These are phyloP conservation scores for Casaregolazyma suthepensis DNA, from an alignment of 1,139 yeast genomes.

Conservation along the genomic window DNA sequence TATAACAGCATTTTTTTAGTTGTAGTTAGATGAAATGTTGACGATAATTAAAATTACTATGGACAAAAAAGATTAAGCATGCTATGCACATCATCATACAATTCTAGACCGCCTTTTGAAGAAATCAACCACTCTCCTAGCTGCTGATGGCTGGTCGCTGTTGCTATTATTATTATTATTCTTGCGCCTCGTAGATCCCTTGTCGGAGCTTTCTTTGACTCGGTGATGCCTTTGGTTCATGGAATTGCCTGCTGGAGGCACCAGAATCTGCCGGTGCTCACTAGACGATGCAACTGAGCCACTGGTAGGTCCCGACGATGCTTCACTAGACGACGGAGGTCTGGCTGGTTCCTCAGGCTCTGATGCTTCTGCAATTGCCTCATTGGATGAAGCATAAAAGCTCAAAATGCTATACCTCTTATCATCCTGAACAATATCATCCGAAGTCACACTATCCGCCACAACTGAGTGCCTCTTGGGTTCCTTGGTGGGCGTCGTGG, in stretches of 20 bases:
- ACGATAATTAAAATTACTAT: slow-evolving; percentile 1
- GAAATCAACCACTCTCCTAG: slow-evolving; percentile 32
- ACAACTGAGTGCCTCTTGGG: slow-evolving; percentile 9
- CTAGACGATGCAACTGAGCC: slow-evolving; percentile 8
- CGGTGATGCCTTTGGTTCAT: slow-evolving; percentile 23
- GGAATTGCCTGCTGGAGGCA: slow-evolving; percentile 22
- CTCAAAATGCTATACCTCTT: slow-evolving; percentile 25
- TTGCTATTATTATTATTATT: background rate
- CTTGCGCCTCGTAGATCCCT: slow-evolving; percentile 4
- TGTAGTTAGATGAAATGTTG: background rate
- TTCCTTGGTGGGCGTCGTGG: slow-evolving; percentile 6
- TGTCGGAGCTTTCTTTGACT: slow-evolving; percentile 7
- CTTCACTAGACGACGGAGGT: background rate
- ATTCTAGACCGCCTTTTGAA: slow-evolving; percentile 38
- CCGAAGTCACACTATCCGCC: background rate
- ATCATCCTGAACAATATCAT: slow-evolving; percentile 15
- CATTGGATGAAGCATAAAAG: slow-evolving; percentile 18
- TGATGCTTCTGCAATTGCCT: background rate
- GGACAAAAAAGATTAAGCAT: slow-evolving; percentile 1
- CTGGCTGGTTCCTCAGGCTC: background rate
- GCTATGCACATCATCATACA: slow-evolving; percentile 32
- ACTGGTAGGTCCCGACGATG: slow-evolving; percentile 1
- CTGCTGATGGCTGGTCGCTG: slow-evolving; percentile 20
- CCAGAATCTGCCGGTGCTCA: slow-evolving; percentile 20
- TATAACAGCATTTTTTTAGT: background rate